These are phyloP conservation scores for Moringa oleifera DNA, from an alignment of 345 rosid species.

Conservation along the genomic window DNA sequence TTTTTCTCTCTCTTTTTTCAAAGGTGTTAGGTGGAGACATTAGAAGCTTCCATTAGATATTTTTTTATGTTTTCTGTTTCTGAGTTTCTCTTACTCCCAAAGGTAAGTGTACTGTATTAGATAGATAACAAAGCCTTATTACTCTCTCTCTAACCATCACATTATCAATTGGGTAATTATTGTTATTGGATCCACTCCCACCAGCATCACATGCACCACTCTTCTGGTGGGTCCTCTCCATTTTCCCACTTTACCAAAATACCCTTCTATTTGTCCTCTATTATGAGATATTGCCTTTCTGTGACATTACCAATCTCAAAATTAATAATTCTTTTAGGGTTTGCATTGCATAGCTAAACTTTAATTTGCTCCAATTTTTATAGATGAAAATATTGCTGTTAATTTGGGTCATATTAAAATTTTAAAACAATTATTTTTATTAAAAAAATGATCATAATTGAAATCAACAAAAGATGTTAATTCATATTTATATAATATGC, in stretches of 20 bases:
- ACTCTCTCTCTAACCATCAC: constrained; percentile 10
- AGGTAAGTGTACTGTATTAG: constrained; percentile 17
- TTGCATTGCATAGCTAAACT: too few relatives aligned
- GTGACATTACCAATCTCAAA: too few relatives aligned
- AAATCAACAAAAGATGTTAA: too few relatives aligned
- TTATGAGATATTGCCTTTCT: too few relatives aligned
- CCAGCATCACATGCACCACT: constrained; percentile 40
- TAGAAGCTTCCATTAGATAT: constrained; percentile 42
- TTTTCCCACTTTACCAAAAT: constrained; percentile 3
- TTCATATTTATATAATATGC: too few relatives aligned
- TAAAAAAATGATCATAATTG: too few relatives aligned
- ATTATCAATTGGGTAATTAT: constrained; percentile 20
- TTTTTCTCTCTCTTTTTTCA: constrained; percentile 25
- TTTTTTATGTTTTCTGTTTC: not conserved
- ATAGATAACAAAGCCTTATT: constrained; percentile 9
- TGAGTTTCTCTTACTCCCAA: constrained; percentile 2
- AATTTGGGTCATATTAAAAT: too few relatives aligned
- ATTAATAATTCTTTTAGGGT: too few relatives aligned
- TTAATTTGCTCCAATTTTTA: too few relatives aligned
- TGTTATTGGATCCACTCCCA: constrained; percentile 20
- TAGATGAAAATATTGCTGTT: too few relatives aligned
- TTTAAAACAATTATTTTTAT: too few relatives aligned
- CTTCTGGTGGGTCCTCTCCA: constrained; percentile 5
- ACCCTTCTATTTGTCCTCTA: not conserved
- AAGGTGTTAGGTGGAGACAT: constrained; percentile 46